A percentile compares a stretch with the other conserved stretches of the same genome.
phyloP scores from a whole-genome alignment of 371 early-diverging fungal genomes.

The Mortierella sp. region DNA sequence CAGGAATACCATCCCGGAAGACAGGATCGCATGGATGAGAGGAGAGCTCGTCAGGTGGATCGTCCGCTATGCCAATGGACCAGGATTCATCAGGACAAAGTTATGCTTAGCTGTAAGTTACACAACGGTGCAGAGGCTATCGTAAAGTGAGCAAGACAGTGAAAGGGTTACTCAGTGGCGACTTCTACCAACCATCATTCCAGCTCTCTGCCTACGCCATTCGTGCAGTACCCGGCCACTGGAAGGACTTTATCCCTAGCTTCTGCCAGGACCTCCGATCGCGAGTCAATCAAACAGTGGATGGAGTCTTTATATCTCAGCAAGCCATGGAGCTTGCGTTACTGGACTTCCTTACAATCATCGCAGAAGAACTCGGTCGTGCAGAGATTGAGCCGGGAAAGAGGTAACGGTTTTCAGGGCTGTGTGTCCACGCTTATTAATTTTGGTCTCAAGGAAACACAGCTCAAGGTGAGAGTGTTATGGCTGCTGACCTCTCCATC shows the following conservation, averaged over 20 bases:
- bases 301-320: slow-evolving; percentile 32
- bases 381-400: slow-evolving; percentile 62
- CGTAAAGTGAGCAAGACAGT: too few species aligned
- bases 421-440: slow-evolving; percentile 1
- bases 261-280: slow-evolving; percentile 61
- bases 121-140: too few species aligned
- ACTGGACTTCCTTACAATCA: slow-evolving; percentile 78
- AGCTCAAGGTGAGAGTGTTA: too few species aligned
- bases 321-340: slow-evolving; percentile 59
- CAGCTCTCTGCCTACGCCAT: slow-evolving; percentile 76
- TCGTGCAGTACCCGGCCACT: slow-evolving; percentile 68
- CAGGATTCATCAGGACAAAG: slow-evolving; percentile 77
- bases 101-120: slow-evolving; percentile 76
- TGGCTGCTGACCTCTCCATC: neutral
- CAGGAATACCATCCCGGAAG: slow-evolving; percentile 72
- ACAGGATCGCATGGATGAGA: slow-evolving; percentile 70
- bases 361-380: slow-evolving; percentile 81
- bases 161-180: too few species aligned
- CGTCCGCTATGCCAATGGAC: slow-evolving; percentile 67
- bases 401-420: slow-evolving; percentile 57
- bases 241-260: slow-evolving; percentile 69
- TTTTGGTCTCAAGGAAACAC: neutral
- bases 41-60: slow-evolving; percentile 71
- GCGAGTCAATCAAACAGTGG: slow-evolving; percentile 54
- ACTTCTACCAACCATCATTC: too few species aligned